Percentiles rank a stretch among this genome's conserved stretches.
phyloP scores from a whole-genome alignment of 2,329 filamentous ascomycete species.

The Madurella mycetomatis region DNA sequence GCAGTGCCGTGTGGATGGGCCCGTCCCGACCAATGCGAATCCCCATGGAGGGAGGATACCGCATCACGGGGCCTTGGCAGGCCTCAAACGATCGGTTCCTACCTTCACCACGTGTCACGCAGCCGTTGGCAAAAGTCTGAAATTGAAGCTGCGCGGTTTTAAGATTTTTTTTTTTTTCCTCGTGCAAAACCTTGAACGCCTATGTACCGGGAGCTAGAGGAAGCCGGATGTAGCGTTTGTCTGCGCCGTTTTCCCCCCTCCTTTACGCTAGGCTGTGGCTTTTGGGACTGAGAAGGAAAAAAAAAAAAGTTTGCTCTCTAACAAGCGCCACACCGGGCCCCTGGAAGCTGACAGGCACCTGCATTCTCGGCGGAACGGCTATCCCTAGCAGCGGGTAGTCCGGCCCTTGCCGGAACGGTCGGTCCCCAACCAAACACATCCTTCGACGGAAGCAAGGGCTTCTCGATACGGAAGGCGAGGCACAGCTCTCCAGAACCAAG shows the following conservation, averaged over 20 bases:
- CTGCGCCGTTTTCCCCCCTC: too few species aligned
- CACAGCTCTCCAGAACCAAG: too few species aligned
- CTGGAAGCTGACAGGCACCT: slow-evolving; percentile 12
- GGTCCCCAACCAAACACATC: not conserved
- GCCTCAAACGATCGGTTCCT: slow-evolving; percentile 7
- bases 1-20: not conserved
- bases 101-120: slow-evolving; percentile 28
- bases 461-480: too few species aligned
- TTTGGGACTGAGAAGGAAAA: not conserved
- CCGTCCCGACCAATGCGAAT: not conserved
- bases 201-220: too few species aligned
- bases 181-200: too few species aligned
- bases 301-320: not conserved
- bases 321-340: not conserved
- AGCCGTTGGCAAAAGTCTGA: slow-evolving; percentile 23
- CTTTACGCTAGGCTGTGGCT: too few species aligned
- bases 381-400: slow-evolving; percentile 9
- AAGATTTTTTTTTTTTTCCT: not conserved
- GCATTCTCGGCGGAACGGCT: slow-evolving; percentile 10
- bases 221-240: too few species aligned
- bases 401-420: slow-evolving; percentile 19
- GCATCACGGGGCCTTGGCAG: slow-evolving; percentile 1
- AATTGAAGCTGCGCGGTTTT: slow-evolving; percentile 9
- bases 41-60: not conserved
- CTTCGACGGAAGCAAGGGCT: too few species aligned